Evolutionary conservation across 2,329 filamentous ascomycete genomes (phyloP).

Genomic region (Mariannaea elegans): DNA sequence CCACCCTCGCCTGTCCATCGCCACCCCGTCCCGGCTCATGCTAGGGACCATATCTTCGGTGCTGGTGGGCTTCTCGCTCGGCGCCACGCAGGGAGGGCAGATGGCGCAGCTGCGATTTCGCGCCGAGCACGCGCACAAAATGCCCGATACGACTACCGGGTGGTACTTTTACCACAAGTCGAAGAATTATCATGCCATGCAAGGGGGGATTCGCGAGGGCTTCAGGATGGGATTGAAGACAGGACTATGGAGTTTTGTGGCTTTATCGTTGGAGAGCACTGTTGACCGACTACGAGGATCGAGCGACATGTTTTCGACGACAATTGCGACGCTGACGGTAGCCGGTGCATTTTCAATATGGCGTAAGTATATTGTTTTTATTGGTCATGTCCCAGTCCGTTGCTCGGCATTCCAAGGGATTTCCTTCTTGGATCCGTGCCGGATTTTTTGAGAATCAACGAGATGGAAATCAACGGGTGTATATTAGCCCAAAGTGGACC

Average conservation of each 20-base stretch:
- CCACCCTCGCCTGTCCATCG: conserved; percentile 66
- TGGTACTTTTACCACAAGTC: conserved; percentile 99
- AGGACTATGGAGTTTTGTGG: conserved; percentile 76
- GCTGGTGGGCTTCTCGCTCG: conserved; percentile 74
- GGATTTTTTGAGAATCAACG: not conserved
- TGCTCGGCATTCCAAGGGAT: not conserved
- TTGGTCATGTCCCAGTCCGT: not conserved
- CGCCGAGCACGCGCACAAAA: conserved; percentile 94
- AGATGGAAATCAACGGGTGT: conserved; percentile 39
- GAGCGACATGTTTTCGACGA: conserved; percentile 82
- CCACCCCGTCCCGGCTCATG: conserved; percentile 71
- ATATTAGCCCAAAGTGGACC: conserved; percentile 34
- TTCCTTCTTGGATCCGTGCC: not conserved
- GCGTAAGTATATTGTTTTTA: conserved; percentile 64
- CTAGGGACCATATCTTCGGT: conserved; percentile 72
- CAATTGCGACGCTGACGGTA: conserved; percentile 83
- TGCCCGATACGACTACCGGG: conserved; percentile 81
- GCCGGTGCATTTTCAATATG: conserved; percentile 88
- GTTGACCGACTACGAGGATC: conserved; percentile 77
- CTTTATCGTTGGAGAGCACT: conserved; percentile 85
- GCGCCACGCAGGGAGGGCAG: conserved; percentile 76
- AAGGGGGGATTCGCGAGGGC: conserved; percentile 82
- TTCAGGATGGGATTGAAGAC: conserved; percentile 76
- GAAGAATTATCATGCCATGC: conserved; percentile 90
- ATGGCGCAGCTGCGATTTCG: conserved; percentile 84